phyloP scores from a whole-genome alignment of 1,284 basidiomycete genomes.

The Coniophora puteana region DNA sequence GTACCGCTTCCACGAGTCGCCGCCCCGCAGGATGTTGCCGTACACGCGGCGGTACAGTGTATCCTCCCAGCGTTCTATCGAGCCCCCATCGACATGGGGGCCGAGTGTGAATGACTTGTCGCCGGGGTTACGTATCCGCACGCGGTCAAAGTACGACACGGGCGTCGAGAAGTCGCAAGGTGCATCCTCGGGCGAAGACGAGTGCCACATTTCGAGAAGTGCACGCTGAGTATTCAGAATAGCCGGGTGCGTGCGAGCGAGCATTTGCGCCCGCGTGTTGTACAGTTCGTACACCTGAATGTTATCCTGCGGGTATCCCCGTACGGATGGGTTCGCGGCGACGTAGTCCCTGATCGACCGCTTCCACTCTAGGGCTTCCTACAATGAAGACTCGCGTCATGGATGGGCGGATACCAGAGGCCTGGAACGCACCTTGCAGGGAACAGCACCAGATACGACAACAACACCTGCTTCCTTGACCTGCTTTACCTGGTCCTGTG shows the following conservation, averaged over 20 bases:
- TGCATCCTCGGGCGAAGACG: conserved; percentile 31
- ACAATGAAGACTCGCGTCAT: conserved; percentile 1
- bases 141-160: conserved; percentile 72
- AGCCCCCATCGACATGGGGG: conserved; percentile 75
- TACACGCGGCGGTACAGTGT: conserved; percentile 56
- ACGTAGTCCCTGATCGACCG: conserved; percentile 53
- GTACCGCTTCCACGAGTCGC: conserved; percentile 50
- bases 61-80: conserved; percentile 81
- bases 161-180: conserved; percentile 53
- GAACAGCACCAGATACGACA: conserved; percentile 58
- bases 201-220: conserved; percentile 61
- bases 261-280: conserved; percentile 57
- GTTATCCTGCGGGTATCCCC: conserved; percentile 63
- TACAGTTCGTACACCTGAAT: conserved; percentile 76
- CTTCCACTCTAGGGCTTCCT: conserved; percentile 67
- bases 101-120: conserved; percentile 60
- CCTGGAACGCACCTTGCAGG: conserved; percentile 37
- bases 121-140: conserved; percentile 73
- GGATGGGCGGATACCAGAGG: background rate
- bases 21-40: conserved; percentile 44
- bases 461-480: conserved; percentile 59
- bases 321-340: conserved; percentile 35
- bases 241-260: conserved; percentile 51
- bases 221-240: conserved; percentile 48
- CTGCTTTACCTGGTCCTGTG: conserved; percentile 33